Conservation (phyloP, 176 grass and related monocot genomes). For the Metroxylon sagu region DNA sequence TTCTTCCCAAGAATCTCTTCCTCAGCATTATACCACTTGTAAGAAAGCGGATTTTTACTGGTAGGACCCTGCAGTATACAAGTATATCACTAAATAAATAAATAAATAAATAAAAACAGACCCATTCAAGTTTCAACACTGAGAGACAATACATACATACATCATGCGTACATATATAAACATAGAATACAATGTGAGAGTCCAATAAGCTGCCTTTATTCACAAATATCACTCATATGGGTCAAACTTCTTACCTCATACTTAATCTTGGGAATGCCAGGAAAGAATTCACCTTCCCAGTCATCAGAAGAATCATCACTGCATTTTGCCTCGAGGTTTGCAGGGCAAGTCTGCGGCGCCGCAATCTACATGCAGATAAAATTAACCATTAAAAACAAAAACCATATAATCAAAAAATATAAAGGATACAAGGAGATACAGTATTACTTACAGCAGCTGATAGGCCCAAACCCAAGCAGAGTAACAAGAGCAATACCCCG, state of each 20-base stretch:
- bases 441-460: slow-evolving; percentile 31
- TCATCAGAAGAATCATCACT: slow-evolving; percentile 30
- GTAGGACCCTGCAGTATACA: slow-evolving; percentile 39
- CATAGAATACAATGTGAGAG: too few relatives aligned
- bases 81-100: background rate
- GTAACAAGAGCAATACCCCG: slow-evolving; percentile 20
- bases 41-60: slow-evolving; percentile 79
- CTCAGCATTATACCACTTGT: slow-evolving; percentile 88
- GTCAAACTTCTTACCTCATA: slow-evolving; percentile 53
- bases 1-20: slow-evolving; percentile 92
- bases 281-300: slow-evolving; percentile 86
- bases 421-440: background rate
- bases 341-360: slow-evolving; percentile 35
- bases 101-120: background rate
- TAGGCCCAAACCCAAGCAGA: slow-evolving; percentile 24
- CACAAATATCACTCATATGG: background rate
- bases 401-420: background rate
- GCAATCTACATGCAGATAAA: slow-evolving; percentile 29
- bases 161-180: too few relatives aligned
- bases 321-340: slow-evolving; percentile 47
- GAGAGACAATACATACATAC: too few relatives aligned
- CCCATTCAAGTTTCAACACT: too few relatives aligned
- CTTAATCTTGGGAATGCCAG: slow-evolving; percentile 63
- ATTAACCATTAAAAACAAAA: background rate
- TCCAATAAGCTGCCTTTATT: too few relatives aligned